Conservation (phyloP, 2,329 filamentous ascomycete species). For the Pseudocercospora fijiensis region DNA sequence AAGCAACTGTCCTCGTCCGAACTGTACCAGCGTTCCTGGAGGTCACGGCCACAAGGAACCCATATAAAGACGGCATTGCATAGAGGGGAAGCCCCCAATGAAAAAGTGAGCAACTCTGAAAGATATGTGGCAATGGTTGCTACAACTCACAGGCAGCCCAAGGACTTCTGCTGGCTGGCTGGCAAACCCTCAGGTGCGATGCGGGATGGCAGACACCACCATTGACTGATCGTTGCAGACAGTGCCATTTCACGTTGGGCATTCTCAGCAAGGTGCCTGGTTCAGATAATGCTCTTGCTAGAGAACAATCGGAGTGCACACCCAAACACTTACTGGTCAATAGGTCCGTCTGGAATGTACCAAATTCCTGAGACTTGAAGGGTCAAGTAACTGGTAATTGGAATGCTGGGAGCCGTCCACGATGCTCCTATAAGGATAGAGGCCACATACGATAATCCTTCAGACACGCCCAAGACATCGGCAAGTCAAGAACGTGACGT, state of each 20-base stretch:
- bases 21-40: conserved; percentile 64
- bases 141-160: conserved; percentile 39
- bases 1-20: conserved; percentile 58
- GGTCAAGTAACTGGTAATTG: conserved; percentile 43
- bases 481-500: conserved; percentile 50
- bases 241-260: too few species aligned
- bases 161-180: conserved; percentile 34
- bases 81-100: not conserved
- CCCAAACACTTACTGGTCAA: conserved; percentile 31
- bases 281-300: too few species aligned
- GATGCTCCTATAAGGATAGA: conserved; percentile 50
- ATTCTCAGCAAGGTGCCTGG: too few species aligned
- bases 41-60: conserved; percentile 60
- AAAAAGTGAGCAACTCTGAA: not conserved
- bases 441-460: conserved; percentile 60
- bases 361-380: conserved; percentile 44
- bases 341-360: conserved; percentile 46
- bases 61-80: conserved; percentile 48
- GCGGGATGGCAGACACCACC: conserved; percentile 43
- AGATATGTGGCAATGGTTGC: not conserved
- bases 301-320: too few species aligned
- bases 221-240: conserved; percentile 40
- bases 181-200: conserved; percentile 43
- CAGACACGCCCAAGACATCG: conserved; percentile 53
- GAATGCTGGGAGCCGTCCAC: conserved; percentile 44